A percentile compares a stretch with the other conserved stretches of the same genome.
Evolutionary conservation across 2,329 filamentous ascomycete genomes (phyloP).

Genomic region (Colletotrichum sp.): DNA sequence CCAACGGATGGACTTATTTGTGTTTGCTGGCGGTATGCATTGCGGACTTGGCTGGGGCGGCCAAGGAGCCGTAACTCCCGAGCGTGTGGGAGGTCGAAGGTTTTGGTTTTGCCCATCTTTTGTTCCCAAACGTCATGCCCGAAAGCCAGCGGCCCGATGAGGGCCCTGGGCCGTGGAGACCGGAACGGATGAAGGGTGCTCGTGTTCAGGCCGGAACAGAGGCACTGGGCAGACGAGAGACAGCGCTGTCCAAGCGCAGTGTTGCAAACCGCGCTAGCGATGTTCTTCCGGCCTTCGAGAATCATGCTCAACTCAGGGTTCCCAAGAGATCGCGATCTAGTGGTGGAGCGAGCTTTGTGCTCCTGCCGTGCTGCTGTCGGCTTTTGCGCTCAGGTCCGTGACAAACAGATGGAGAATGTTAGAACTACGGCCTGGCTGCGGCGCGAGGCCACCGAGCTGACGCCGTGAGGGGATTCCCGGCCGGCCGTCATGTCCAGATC

Average conservation of each 20-base stretch:
- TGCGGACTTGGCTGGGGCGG: not conserved
- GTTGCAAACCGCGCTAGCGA: not conserved
- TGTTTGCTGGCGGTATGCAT: not conserved
- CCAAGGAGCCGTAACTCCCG: not conserved
- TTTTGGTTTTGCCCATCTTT: conserved; percentile 2
- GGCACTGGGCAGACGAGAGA: not conserved
- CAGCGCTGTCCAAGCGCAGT: not conserved
- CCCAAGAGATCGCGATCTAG: not conserved
- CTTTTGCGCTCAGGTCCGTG: not conserved
- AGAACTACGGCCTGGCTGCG: not conserved
- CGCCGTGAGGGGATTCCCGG: conserved; percentile 8
- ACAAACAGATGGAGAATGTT: not conserved
- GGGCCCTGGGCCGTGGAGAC: not conserved
- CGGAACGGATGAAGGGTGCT: conserved; percentile 6
- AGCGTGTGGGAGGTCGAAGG: not conserved
- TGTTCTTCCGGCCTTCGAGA: conserved; percentile 13
- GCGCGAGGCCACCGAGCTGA: not conserved
- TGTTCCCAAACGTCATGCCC: conserved; percentile 3
- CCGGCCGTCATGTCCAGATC: conserved; percentile 4
- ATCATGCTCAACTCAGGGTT: conserved; percentile 8
- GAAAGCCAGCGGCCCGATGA: not conserved
- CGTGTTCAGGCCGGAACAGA: not conserved
- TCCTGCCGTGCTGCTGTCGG: not conserved
- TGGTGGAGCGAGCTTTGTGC: not conserved
- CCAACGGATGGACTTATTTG: not conserved